These are phyloP conservation scores for Picea sitchensis DNA, from an alignment of 75 land plant genomes.

Conservation along the genomic window DNA sequence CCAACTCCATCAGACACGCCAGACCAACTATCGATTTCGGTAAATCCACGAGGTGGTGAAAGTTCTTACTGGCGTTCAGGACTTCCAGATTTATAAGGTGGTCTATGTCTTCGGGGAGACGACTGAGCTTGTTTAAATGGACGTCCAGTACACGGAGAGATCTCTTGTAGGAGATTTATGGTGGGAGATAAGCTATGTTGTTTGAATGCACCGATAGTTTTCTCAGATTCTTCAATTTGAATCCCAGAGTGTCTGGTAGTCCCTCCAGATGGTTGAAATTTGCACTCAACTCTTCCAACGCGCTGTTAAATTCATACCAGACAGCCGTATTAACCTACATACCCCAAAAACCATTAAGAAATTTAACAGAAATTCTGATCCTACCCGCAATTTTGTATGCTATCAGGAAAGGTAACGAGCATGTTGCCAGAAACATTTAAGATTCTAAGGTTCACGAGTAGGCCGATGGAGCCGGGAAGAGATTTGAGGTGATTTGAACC, in stretches of 20 bases:
- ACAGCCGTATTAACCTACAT: no score
- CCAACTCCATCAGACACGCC: conserved; percentile 39
- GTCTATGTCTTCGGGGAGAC: conserved; percentile 66
- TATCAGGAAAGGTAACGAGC: no score
- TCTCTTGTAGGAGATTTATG: conserved; percentile 53
- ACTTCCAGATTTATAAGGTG: conserved; percentile 55
- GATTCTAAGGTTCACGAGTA: no score
- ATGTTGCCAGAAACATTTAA: no score
- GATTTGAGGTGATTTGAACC: no score
- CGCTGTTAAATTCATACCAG: conserved; percentile 17
- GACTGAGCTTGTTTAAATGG: conserved; percentile 68
- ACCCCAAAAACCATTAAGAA: no score
- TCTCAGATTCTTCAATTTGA: conserved; percentile 40
- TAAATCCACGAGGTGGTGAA: conserved; percentile 40
- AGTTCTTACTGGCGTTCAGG: conserved; percentile 69
- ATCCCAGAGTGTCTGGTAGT: conserved; percentile 61
- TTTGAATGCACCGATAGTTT: conserved; percentile 72
- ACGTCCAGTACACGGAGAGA: conserved; percentile 55
- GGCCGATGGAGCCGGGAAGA: no score
- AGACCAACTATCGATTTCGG: conserved; percentile 69
- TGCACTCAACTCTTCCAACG: conserved; percentile 32
- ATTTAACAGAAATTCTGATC: no score
- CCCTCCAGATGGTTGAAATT: conserved; percentile 61
- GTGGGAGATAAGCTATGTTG: conserved; percentile 54
- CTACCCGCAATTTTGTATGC: no score